phyloP scores from a whole-genome alignment of 495 filamentous ascomycete genomes.

The Viridothelium virens region DNA sequence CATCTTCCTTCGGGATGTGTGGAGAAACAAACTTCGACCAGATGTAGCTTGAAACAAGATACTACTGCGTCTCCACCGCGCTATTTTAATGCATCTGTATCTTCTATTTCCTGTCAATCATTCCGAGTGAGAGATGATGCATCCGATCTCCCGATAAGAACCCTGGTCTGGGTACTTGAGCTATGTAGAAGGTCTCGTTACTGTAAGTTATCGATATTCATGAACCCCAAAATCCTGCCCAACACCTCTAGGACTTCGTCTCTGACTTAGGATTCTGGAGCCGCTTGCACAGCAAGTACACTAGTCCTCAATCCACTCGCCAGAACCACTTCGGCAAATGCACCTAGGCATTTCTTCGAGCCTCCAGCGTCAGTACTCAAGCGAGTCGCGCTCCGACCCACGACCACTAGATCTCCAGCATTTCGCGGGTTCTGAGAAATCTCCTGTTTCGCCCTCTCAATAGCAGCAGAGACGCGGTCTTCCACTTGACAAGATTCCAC shows the following conservation, averaged over 20 bases:
- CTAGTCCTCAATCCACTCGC: conserved; percentile 57
- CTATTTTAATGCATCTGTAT: too few species aligned
- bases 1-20: too few species aligned
- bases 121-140: too few species aligned
- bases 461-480: conserved; percentile 19
- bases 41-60: too few species aligned
- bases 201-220: background rate
- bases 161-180: too few species aligned
- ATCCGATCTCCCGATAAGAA: too few species aligned
- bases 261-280: conserved; percentile 23
- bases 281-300: conserved; percentile 69
- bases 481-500: conserved; percentile 38
- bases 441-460: conserved; percentile 47
- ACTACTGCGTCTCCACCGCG: too few species aligned
- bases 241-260: conserved; percentile 22
- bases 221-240: background rate
- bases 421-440: conserved; percentile 56
- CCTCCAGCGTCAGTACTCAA: conserved; percentile 36
- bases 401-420: conserved; percentile 68
- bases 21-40: too few species aligned
- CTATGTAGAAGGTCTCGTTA: too few species aligned
- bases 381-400: conserved; percentile 48
- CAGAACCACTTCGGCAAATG: conserved; percentile 56
- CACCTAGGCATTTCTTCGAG: conserved; percentile 57
- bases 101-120: too few species aligned